Evolutionary conservation across 2,329 filamentous ascomycete species (phyloP).

Genomic region (Didymella exigua): DNA sequence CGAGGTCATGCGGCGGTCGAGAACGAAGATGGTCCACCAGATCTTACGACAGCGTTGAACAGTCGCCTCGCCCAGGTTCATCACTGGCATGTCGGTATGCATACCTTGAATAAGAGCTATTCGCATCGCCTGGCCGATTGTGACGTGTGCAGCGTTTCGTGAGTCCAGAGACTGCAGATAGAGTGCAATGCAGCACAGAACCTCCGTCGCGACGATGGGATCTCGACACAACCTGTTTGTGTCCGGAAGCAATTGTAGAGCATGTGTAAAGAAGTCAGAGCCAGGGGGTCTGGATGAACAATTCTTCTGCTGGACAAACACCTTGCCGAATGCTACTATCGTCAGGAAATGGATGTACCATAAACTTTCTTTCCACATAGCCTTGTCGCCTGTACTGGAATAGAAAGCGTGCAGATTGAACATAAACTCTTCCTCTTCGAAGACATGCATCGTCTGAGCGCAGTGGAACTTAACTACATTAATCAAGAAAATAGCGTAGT

Average conservation of each 20-base stretch:
- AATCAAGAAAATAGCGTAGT: constrained; percentile 60
- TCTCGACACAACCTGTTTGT: constrained; percentile 51
- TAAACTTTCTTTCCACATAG: constrained; percentile 40
- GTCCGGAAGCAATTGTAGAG: constrained; percentile 61
- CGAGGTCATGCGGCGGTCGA: constrained; percentile 61
- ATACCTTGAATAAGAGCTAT: constrained; percentile 58
- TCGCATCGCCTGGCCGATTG: constrained; percentile 59
- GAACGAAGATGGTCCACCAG: constrained; percentile 62
- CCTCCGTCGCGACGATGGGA: constrained; percentile 56
- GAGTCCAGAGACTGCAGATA: constrained; percentile 60
- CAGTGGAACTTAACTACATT: constrained; percentile 64
- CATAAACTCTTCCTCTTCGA: constrained; percentile 61
- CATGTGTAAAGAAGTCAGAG: constrained; percentile 67
- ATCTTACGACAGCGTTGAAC: constrained; percentile 57
- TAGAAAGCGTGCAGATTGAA: constrained; percentile 51
- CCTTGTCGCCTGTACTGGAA: constrained; percentile 38
- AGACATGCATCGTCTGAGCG: constrained; percentile 60
- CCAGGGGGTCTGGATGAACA: constrained; percentile 51
- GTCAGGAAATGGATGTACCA: constrained; percentile 62
- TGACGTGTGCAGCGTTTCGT: constrained; percentile 54
- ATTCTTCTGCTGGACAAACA: constrained; percentile 52
- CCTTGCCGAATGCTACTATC: constrained; percentile 62
- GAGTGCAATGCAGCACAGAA: constrained; percentile 58
- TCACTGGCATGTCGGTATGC: constrained; percentile 58
- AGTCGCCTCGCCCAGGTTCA: constrained; percentile 48